phyloP scores from a whole-genome alignment of 768 basidiomycete species.

The Cystofilobasidium macerans region DNA sequence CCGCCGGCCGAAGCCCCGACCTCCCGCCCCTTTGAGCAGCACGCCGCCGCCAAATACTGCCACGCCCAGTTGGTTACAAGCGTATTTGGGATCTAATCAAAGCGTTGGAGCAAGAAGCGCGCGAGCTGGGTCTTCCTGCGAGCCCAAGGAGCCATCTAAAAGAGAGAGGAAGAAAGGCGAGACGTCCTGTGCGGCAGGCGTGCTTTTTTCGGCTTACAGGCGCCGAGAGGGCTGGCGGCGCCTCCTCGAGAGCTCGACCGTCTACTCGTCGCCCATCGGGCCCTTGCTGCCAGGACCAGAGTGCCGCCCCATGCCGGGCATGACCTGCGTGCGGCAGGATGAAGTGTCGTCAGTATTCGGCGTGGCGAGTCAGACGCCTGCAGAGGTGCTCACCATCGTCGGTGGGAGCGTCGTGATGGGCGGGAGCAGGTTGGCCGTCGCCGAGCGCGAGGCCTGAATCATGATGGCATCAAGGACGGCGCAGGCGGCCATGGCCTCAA shows the following conservation, averaged over 20 bases:
- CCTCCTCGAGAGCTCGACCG: too few species aligned
- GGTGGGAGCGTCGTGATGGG: constrained; percentile 26
- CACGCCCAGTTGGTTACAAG: too few species aligned
- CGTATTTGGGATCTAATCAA: too few species aligned
- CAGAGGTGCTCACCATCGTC: constrained; percentile 12
- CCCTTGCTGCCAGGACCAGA: constrained; percentile 17
- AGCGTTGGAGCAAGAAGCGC: too few species aligned
- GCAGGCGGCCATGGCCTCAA: constrained; percentile 92
- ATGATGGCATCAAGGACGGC: constrained; percentile 67
- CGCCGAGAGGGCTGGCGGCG: background rate
- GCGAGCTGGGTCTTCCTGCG: too few species aligned
- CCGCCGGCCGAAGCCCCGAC: too few species aligned
- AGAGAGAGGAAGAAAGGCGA: too few species aligned
- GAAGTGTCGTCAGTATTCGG: background rate
- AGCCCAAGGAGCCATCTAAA: too few species aligned
- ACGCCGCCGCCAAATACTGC: too few species aligned
- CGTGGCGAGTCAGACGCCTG: background rate
- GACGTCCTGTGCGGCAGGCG: too few species aligned
- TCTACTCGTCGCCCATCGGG: constrained; percentile 21
- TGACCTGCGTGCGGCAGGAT: constrained; percentile 6
- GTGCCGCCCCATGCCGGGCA: constrained; percentile 24
- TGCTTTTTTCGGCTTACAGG: background rate
- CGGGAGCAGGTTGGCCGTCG: constrained; percentile 18
- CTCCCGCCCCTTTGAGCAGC: too few species aligned
- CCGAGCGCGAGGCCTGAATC: constrained; percentile 21